Conservation (phyloP, 1,139 yeast species). For the Yamadazyma kanchanaburiensis region DNA sequence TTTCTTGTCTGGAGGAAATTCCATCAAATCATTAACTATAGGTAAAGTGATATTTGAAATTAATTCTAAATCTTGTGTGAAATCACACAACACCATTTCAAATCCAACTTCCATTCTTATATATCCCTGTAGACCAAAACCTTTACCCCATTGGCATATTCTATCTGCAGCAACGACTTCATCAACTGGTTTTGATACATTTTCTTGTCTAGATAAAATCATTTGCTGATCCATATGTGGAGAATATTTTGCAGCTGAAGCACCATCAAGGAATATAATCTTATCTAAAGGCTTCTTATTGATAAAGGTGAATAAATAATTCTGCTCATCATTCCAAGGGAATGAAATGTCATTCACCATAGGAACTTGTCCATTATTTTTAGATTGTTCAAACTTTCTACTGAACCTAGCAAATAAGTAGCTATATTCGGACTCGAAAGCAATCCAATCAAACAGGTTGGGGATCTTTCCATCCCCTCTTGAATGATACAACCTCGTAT, state of each 20-base stretch:
- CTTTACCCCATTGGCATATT: slow-evolving; percentile 51
- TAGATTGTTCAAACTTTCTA: slow-evolving; percentile 9
- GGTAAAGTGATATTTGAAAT: slow-evolving; percentile 39
- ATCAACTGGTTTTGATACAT: slow-evolving; percentile 21
- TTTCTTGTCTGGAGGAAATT: slow-evolving; percentile 23
- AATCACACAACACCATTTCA: slow-evolving; percentile 54
- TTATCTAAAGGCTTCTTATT: slow-evolving; percentile 42
- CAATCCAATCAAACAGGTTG: slow-evolving; percentile 50
- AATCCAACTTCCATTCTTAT: slow-evolving; percentile 54
- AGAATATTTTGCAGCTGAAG: slow-evolving; percentile 53
- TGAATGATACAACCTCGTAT: slow-evolving; percentile 51
- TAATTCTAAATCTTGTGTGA: slow-evolving; percentile 31
- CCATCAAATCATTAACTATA: slow-evolving; percentile 29
- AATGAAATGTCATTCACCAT: background rate
- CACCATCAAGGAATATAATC: slow-evolving; percentile 52
- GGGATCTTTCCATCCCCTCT: slow-evolving; percentile 35
- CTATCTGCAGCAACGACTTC: slow-evolving; percentile 42
- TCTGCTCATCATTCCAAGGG: slow-evolving; percentile 5
- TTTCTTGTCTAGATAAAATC: slow-evolving; percentile 26
- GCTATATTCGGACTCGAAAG: slow-evolving; percentile 56
- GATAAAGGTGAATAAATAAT: slow-evolving; percentile 37
- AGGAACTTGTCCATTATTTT: too few species aligned
- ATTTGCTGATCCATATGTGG: slow-evolving; percentile 63
- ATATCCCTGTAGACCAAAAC: slow-evolving; percentile 48
- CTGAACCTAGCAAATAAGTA: slow-evolving; percentile 34